Percentiles rank a stretch among this genome's conserved stretches.
Evolutionary conservation across 2,329 filamentous ascomycete genomes (phyloP).

Genomic region (Microcyclosporella mali): DNA sequence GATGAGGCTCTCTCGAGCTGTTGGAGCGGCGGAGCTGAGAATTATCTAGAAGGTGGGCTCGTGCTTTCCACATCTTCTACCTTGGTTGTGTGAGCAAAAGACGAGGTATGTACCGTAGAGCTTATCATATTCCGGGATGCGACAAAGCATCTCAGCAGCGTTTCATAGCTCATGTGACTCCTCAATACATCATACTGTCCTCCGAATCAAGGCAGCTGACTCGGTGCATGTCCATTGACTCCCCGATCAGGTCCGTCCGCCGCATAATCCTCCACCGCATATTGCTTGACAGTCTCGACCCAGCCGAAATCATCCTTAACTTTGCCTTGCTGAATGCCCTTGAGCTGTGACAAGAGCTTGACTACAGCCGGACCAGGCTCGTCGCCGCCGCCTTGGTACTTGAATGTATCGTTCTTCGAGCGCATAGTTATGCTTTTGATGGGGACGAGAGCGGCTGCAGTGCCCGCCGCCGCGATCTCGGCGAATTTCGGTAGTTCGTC

Average conservation of each 20-base stretch:
- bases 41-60: no score
- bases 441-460: constrained; percentile 83
- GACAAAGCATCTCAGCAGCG: no score
- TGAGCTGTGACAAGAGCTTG: constrained; percentile 67
- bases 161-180: no score
- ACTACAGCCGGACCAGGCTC: constrained; percentile 68
- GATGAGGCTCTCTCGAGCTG: no score
- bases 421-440: constrained; percentile 82
- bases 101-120: no score
- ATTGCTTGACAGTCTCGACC: constrained; percentile 47
- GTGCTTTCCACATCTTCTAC: no score
- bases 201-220: constrained; percentile 21
- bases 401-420: constrained; percentile 51
- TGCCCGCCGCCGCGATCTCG: constrained; percentile 88
- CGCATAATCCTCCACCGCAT: constrained; percentile 30
- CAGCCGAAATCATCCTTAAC: constrained; percentile 71
- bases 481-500: constrained; percentile 57
- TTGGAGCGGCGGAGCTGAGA: no score
- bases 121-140: no score
- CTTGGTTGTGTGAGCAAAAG: no score
- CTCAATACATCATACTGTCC: no score
- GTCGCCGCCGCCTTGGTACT: constrained; percentile 51
- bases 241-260: constrained; percentile 16
- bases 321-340: constrained; percentile 80
- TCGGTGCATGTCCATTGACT: constrained; percentile 14